These are phyloP conservation scores for Arachnomyces sp. DNA, from an alignment of 2,329 filamentous ascomycete species.

Conservation along the genomic window DNA sequence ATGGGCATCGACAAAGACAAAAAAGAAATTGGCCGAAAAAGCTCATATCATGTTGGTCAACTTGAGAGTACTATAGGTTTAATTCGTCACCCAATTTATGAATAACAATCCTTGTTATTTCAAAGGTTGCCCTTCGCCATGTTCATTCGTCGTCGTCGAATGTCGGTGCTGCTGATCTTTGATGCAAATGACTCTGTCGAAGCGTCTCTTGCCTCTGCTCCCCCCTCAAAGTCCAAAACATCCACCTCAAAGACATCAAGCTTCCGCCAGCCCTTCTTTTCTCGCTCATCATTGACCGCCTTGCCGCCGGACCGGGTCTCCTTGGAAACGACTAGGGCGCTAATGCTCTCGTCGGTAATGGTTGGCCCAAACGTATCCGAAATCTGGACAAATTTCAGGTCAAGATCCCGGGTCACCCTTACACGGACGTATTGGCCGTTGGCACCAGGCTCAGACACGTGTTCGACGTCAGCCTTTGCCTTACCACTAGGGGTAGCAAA, in stretches of 20 bases:
- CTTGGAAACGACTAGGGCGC: conserved; percentile 74
- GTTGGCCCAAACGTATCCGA: conserved; percentile 87
- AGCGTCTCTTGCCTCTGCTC: conserved; percentile 35
- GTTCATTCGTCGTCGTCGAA: conserved; percentile 49
- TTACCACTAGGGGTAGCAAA: conserved; percentile 44
- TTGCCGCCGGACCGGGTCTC: conserved; percentile 80
- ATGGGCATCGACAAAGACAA: no score
- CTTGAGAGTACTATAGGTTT: no score
- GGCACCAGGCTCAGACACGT: conserved; percentile 28
- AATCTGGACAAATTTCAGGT: conserved; percentile 74
- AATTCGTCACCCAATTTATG: neutral
- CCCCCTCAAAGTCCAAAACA: conserved; percentile 65
- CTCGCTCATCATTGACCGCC: conserved; percentile 77
- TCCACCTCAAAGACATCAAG: conserved; percentile 84
- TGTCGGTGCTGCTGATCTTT: conserved; percentile 90
- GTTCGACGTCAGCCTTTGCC: conserved; percentile 21
- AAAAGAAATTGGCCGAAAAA: no score
- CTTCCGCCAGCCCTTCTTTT: conserved; percentile 64
- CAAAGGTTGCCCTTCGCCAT: conserved; percentile 24
- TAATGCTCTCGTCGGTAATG: conserved; percentile 69
- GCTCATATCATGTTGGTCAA: no score
- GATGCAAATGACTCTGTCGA: conserved; percentile 58
- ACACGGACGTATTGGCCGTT: conserved; percentile 32
- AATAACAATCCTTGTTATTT: conserved; percentile 4
- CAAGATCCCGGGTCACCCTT: conserved; percentile 35